These are phyloP conservation scores for Singerocomus inundabilis DNA, from an alignment of 1,284 basidiomycete species.

Conservation along the genomic window DNA sequence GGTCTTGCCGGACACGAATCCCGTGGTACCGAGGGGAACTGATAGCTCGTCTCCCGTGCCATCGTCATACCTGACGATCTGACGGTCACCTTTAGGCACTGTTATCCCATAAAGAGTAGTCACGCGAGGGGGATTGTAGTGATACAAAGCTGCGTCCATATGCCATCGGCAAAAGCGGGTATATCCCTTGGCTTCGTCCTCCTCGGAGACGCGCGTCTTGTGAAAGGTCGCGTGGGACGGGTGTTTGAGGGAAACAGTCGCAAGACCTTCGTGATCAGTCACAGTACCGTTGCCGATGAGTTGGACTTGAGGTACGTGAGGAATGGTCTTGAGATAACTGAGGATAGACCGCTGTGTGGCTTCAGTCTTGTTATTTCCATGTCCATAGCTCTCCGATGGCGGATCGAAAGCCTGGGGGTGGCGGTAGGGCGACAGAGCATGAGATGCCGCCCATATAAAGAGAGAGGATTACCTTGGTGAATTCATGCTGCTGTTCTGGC, in stretches of 20 bases:
- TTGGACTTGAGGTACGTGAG: constrained; percentile 81
- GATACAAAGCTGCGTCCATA: constrained; percentile 91
- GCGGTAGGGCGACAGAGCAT: not conserved
- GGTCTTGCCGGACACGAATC: constrained; percentile 75
- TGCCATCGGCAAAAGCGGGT: constrained; percentile 94
- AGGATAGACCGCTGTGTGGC: constrained; percentile 68
- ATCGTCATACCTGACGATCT: constrained; percentile 84
- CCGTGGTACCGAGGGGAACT: constrained; percentile 86
- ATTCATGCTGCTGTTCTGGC: constrained; percentile 79
- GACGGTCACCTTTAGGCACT: constrained; percentile 70
- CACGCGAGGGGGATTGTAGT: constrained; percentile 80
- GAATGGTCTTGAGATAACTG: constrained; percentile 84
- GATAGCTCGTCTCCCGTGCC: constrained; percentile 80
- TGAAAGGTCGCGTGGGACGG: constrained; percentile 90
- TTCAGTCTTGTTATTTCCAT: constrained; percentile 82
- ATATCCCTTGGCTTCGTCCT: constrained; percentile 71
- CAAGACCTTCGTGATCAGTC: constrained; percentile 74
- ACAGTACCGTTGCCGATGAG: constrained; percentile 79
- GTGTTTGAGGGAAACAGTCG: constrained; percentile 69
- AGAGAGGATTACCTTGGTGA: constrained; percentile 64
- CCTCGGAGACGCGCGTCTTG: constrained; percentile 73
- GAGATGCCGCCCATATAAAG: not conserved
- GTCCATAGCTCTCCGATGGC: constrained; percentile 69
- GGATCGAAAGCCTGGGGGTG: constrained; percentile 67
- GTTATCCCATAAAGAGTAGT: constrained; percentile 83